Conservation (phyloP, 75 land plant species). For the Larix kaempferi region DNA sequence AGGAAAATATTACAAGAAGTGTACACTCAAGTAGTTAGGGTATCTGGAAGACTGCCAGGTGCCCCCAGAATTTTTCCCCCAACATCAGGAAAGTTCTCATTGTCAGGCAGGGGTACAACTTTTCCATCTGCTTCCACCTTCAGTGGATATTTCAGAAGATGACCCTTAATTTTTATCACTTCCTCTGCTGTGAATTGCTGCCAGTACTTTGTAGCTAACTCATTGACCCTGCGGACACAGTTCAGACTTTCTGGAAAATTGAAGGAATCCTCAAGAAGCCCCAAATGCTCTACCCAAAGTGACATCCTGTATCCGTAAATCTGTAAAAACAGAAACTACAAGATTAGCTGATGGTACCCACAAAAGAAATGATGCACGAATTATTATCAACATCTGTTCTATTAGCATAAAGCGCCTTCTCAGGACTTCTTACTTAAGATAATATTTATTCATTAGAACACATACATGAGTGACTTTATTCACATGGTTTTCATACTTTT, state of each 20-base stretch:
- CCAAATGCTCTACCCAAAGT: slow-evolving; percentile 86
- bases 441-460: neutral
- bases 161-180: slow-evolving; percentile 50
- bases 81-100: slow-evolving; percentile 74
- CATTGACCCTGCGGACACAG: slow-evolving; percentile 63
- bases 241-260: slow-evolving; percentile 47
- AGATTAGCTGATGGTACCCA: neutral
- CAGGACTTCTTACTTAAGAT: neutral
- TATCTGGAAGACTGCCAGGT: slow-evolving; percentile 52
- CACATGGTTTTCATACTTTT: neutral
- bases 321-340: slow-evolving; percentile 28
- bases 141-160: slow-evolving; percentile 77
- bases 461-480: neutral
- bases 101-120: slow-evolving; percentile 45
- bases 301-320: slow-evolving; percentile 90
- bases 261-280: slow-evolving; percentile 33
- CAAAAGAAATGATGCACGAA: neutral
- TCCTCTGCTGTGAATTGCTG: slow-evolving; percentile 44
- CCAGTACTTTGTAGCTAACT: slow-evolving; percentile 69
- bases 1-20: too few species aligned
- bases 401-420: neutral
- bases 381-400: neutral
- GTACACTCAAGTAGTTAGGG: slow-evolving; percentile 48
- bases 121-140: slow-evolving; percentile 58
- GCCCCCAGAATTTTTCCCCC: slow-evolving; percentile 78